These are phyloP conservation scores for Lepiota brunneoincarnata DNA, from an alignment of 768 basidiomycete genomes.

Conservation along the genomic window DNA sequence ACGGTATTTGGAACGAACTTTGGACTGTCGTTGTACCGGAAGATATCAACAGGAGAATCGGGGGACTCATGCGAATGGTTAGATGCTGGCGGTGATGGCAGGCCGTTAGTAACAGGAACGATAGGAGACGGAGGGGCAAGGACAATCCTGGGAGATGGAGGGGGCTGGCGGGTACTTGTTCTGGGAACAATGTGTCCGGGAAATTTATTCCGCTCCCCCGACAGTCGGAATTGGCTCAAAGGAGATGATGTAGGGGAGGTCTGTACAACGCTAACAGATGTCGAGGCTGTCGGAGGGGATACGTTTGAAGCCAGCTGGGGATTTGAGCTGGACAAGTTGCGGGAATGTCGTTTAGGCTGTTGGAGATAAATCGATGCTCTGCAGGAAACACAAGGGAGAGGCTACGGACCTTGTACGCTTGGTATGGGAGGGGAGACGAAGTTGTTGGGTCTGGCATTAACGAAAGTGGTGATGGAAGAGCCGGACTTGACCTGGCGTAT, in stretches of 20 bases:
- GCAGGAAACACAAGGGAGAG: constrained; percentile 6
- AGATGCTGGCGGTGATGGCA: constrained; percentile 13
- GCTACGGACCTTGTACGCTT: constrained; percentile 45
- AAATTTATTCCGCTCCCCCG: background rate
- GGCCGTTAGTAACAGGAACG: constrained; percentile 6
- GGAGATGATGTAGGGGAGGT: constrained; percentile 21
- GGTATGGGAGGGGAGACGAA: constrained; percentile 40
- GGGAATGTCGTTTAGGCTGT: constrained; percentile 49
- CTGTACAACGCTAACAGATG: constrained; percentile 22
- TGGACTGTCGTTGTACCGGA: background rate
- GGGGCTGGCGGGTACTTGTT: background rate
- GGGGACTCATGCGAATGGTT: constrained; percentile 8
- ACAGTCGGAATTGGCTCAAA: background rate
- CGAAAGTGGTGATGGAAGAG: constrained; percentile 13
- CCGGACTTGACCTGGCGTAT: constrained; percentile 1
- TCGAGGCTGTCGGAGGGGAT: constrained; percentile 25
- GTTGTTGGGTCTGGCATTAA: constrained; percentile 28
- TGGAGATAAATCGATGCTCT: constrained; percentile 6
- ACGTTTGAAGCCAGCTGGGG: constrained; percentile 24
- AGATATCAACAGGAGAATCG: background rate
- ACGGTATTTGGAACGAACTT: background rate
- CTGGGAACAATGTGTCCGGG: background rate
- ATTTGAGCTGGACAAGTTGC: constrained; percentile 29
- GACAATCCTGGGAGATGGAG: constrained; percentile 2
- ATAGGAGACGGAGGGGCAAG: constrained; percentile 12